phyloP scores from a whole-genome alignment of 2,329 filamentous ascomycete genomes.

The Penicillium sp. region DNA sequence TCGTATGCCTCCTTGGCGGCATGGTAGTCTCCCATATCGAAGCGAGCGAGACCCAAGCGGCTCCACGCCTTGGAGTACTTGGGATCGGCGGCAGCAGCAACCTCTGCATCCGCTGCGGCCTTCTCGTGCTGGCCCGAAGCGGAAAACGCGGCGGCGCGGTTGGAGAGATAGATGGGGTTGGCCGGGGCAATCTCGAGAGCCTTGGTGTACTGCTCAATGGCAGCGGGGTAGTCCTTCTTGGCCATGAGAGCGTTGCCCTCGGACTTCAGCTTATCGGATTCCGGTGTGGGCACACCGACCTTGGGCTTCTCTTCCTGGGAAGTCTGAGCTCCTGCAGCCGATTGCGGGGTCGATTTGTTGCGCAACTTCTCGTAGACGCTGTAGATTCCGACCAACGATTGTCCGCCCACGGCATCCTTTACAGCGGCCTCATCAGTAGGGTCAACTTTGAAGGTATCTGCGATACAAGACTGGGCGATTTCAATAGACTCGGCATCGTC shows the following conservation, averaged over 20 bases:
- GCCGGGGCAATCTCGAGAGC: slow-evolving; percentile 76
- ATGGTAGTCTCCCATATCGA: slow-evolving; percentile 84
- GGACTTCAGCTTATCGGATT: slow-evolving; percentile 84
- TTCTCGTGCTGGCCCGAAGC: slow-evolving; percentile 79
- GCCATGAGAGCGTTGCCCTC: slow-evolving; percentile 94
- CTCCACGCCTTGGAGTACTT: slow-evolving; percentile 98
- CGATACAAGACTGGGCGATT: slow-evolving; percentile 89
- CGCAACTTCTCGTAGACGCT: slow-evolving; percentile 94
- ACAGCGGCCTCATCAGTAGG: slow-evolving; percentile 71
- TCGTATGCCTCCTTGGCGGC: slow-evolving; percentile 93
- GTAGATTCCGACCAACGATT: slow-evolving; percentile 89
- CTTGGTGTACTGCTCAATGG: slow-evolving; percentile 84
- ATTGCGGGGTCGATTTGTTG: slow-evolving; percentile 54
- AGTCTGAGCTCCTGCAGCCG: slow-evolving; percentile 42
- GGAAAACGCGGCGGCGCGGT: slow-evolving; percentile 91
- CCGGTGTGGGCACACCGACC: slow-evolving; percentile 50
- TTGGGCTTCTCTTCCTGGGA: slow-evolving; percentile 42
- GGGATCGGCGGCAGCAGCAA: slow-evolving; percentile 82
- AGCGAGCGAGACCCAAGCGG: slow-evolving; percentile 83
- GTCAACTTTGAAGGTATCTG: slow-evolving; percentile 93
- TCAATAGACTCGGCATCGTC: slow-evolving; percentile 95
- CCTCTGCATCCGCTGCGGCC: slow-evolving; percentile 83
- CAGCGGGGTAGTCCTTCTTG: slow-evolving; percentile 79
- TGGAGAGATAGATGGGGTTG: slow-evolving; percentile 96
- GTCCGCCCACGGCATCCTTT: slow-evolving; percentile 73